A percentile compares a stretch with the other conserved stretches of the same genome.
phyloP scores from a whole-genome alignment of 2,329 filamentous ascomycete species.

The Pseudofabraea citricarpa region DNA sequence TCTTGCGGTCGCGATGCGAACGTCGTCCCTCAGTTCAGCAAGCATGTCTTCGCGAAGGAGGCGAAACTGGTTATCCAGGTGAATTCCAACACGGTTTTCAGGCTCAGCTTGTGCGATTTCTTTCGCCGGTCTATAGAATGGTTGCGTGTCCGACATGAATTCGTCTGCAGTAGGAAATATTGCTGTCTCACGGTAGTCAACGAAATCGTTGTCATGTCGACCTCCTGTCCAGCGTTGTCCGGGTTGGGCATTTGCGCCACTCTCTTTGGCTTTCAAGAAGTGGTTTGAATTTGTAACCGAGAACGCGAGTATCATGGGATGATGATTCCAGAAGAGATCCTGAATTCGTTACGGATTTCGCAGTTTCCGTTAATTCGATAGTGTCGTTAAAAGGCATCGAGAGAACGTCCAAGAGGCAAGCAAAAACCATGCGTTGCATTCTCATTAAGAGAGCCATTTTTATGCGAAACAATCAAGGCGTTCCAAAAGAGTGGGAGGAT shows the following conservation, averaged over 20 bases:
- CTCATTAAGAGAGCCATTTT: conserved; percentile 19
- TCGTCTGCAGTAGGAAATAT: conserved; percentile 66
- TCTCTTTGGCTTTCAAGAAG: conserved; percentile 13
- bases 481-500: conserved; percentile 47
- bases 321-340: conserved; percentile 15
- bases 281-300: conserved; percentile 35
- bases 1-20: conserved; percentile 45
- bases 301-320: conserved; percentile 21
- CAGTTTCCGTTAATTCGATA: conserved; percentile 20
- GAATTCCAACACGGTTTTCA: conserved; percentile 25
- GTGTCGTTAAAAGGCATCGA: conserved; percentile 24
- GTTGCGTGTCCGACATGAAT: conserved; percentile 43
- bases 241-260: conserved; percentile 10
- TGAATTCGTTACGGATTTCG: conserved; percentile 23
- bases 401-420: conserved; percentile 41
- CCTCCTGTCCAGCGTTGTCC: conserved; percentile 47
- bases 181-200: conserved; percentile 53
- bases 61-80: conserved; percentile 69
- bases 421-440: conserved; percentile 29
- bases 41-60: conserved; percentile 69
- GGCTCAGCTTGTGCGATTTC: conserved; percentile 38
- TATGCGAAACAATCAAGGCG: conserved; percentile 24
- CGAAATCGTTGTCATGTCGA: conserved; percentile 69
- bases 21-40: conserved; percentile 57
- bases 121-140: conserved; percentile 50